phyloP scores from a whole-genome alignment of 1,284 basidiomycete genomes.

The Neotropicomus parvogracilis region DNA sequence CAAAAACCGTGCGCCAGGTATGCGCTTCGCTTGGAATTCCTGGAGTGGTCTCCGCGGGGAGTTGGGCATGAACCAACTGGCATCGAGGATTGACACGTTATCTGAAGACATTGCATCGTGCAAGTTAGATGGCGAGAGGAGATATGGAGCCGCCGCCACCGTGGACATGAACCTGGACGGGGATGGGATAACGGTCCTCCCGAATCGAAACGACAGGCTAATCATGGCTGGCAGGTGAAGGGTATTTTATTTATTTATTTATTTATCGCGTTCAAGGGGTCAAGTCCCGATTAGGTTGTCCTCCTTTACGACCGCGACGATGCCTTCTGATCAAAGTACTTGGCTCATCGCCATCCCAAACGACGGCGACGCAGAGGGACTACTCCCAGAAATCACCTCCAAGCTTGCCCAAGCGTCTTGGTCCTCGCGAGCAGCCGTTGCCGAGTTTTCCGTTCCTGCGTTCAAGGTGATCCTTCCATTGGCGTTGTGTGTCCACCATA shows the following conservation, averaged over 20 bases:
- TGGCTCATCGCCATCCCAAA: conserved; percentile 76
- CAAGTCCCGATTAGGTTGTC: conserved; percentile 22
- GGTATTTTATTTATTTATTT: conserved; percentile 13
- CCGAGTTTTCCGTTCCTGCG: conserved; percentile 63
- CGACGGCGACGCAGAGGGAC: conserved; percentile 70
- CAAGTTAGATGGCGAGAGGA: conserved; percentile 51
- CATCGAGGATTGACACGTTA: conserved; percentile 61
- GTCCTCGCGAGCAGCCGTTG: conserved; percentile 44
- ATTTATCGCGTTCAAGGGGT: background rate
- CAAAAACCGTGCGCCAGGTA: conserved; percentile 76
- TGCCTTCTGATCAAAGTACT: conserved; percentile 85
- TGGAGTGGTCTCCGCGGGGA: conserved; percentile 58
- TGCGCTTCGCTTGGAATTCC: conserved; percentile 66
- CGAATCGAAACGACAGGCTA: conserved; percentile 9
- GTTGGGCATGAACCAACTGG: conserved; percentile 88
- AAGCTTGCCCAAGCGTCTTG: conserved; percentile 58
- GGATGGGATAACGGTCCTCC: conserved; percentile 11
- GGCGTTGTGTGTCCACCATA: background rate
- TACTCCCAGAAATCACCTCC: conserved; percentile 57
- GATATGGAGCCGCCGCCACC: conserved; percentile 38
- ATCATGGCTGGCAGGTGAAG: conserved; percentile 5
- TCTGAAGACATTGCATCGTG: conserved; percentile 35
- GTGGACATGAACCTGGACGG: conserved; percentile 34
- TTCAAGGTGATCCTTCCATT: conserved; percentile 60
- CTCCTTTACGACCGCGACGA: conserved; percentile 29